Conservation (phyloP, 2,329 filamentous ascomycete species). For the Nemania serpens region DNA sequence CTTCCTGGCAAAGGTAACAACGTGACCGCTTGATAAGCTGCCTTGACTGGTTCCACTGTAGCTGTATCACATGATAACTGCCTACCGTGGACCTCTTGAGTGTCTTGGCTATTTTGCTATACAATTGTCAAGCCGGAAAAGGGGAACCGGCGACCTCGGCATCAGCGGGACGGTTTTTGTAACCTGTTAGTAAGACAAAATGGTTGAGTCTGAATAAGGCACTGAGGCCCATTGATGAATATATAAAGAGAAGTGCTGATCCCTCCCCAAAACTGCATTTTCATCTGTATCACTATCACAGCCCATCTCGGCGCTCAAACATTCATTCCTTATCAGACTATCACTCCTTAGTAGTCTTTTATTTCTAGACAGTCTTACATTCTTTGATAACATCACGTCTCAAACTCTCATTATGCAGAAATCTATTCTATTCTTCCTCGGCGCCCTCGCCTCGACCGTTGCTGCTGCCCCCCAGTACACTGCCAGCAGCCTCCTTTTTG, state of each 20-base stretch:
- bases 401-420: constrained; percentile 18
- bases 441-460: constrained; percentile 17
- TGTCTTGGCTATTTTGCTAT: constrained; percentile 3
- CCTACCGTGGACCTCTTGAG: background rate
- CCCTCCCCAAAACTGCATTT: constrained; percentile 13
- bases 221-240: constrained; percentile 13
- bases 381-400: constrained; percentile 17
- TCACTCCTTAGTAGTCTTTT: constrained; percentile 9
- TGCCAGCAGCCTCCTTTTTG: constrained; percentile 16
- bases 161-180: constrained; percentile 8
- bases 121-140: constrained; percentile 12
- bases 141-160: constrained; percentile 10
- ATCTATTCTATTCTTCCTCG: constrained; percentile 20
- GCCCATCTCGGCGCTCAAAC: constrained; percentile 16
- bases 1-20: constrained; percentile 12
- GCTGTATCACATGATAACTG: background rate
- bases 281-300: constrained; percentile 14
- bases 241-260: constrained; percentile 16
- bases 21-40: constrained; percentile 16
- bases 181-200: constrained; percentile 11
- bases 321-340: constrained; percentile 15
- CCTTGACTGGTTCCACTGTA: constrained; percentile 5
- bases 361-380: constrained; percentile 17
- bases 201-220: constrained; percentile 11
- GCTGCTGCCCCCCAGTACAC: constrained; percentile 15